Conservation (phyloP, 495 filamentous ascomycete genomes). For the Paragyromitra xinjiangensis region DNA sequence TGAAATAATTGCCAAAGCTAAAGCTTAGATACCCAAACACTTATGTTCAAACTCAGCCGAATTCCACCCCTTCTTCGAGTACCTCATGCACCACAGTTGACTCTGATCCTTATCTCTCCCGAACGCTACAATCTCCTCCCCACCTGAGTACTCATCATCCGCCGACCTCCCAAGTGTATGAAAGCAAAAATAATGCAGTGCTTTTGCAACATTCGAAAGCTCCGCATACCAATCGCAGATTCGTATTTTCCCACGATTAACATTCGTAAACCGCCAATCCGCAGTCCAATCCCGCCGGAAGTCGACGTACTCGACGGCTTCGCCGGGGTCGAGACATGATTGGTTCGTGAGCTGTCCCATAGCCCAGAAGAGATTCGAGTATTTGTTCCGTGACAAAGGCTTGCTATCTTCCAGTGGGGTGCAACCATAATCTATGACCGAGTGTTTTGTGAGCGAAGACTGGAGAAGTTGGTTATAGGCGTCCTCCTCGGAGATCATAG, state of each 20-base stretch:
- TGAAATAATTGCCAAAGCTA: not conserved
- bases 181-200: slow-evolving; percentile 57
- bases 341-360: slow-evolving; percentile 52
- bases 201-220: slow-evolving; percentile 53
- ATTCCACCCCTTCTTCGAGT: slow-evolving; percentile 55
- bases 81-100: slow-evolving; percentile 56
- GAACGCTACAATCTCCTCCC: slow-evolving; percentile 50
- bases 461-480: slow-evolving; percentile 35
- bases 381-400: slow-evolving; percentile 29
- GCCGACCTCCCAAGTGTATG: slow-evolving; percentile 36
- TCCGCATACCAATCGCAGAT: slow-evolving; percentile 55
- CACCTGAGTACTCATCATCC: slow-evolving; percentile 41
- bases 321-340: slow-evolving; percentile 53
- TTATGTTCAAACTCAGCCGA: slow-evolving; percentile 45
- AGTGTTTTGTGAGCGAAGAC: slow-evolving; percentile 37
- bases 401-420: slow-evolving; percentile 20
- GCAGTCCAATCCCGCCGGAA: slow-evolving; percentile 45
- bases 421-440: slow-evolving; percentile 50
- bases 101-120: slow-evolving; percentile 26
- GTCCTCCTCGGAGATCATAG: slow-evolving; percentile 21
- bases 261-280: slow-evolving; percentile 56
- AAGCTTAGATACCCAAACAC: slow-evolving; percentile 51
- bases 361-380: slow-evolving; percentile 53
- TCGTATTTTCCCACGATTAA: slow-evolving; percentile 42
- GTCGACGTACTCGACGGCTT: slow-evolving; percentile 53